Percentiles rank a stretch among this genome's conserved stretches.
Conservation (phyloP, 192 early-diverging fungal species). For the Linnemannia elongata region DNA sequence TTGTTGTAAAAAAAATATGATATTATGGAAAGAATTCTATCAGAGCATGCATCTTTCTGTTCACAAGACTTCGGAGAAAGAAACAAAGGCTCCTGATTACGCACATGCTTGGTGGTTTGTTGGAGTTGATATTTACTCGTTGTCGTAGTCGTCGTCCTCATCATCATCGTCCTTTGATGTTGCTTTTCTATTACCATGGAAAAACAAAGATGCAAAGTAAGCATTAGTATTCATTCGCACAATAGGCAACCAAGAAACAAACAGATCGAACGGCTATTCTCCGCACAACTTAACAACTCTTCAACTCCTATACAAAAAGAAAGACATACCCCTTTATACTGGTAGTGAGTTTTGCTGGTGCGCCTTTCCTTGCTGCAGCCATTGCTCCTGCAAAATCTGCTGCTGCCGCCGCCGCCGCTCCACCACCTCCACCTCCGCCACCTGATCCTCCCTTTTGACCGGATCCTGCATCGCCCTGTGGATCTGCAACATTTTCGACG, state of each 20-base stretch:
- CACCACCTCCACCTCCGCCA: conserved; percentile 17
- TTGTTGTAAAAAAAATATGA: background rate
- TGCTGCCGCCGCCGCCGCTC: background rate
- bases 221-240: background rate
- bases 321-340: conserved; percentile 2
- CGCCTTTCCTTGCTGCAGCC: conserved; percentile 32
- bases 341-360: background rate
- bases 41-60: too few relatives aligned
- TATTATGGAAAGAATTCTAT: background rate
- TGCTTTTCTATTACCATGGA: conserved; percentile 17
- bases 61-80: too few relatives aligned
- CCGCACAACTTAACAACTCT: background rate
- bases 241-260: background rate
- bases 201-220: background rate
- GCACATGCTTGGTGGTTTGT: background rate
- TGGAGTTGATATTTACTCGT: conserved; percentile 17
- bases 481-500: conserved; percentile 86
- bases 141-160: conserved; percentile 45
- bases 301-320: background rate
- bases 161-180: conserved; percentile 34
- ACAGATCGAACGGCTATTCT: too few relatives aligned
- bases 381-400: conserved; percentile 38
- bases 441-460: conserved; percentile 20
- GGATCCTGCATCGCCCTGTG: conserved; percentile 37
- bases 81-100: background rate